These are phyloP conservation scores for Tripterygium wilfordii DNA, from an alignment of 177 flowering plant genomes.

Conservation along the genomic window DNA sequence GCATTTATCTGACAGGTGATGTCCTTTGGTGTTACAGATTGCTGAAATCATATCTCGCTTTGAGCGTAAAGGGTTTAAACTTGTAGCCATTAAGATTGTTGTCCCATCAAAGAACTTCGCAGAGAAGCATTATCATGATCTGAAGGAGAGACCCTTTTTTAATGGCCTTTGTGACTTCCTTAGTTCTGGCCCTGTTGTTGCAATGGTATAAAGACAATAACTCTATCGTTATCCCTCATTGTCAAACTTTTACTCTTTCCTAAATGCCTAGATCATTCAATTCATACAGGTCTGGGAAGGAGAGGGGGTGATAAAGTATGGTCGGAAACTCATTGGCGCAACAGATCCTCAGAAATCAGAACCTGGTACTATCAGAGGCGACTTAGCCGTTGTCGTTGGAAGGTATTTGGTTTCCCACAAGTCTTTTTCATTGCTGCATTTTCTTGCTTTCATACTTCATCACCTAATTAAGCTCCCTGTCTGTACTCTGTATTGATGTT, in stretches of 20 bases:
- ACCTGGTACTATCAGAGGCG: slow-evolving; percentile 98
- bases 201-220: slow-evolving; percentile 59
- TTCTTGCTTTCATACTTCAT: neutral
- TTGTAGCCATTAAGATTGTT: slow-evolving; percentile 80
- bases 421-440: neutral
- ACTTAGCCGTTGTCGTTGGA: slow-evolving; percentile 94
- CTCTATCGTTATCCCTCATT: neutral
- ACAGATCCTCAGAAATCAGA: slow-evolving; percentile 98
- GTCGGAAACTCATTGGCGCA: slow-evolving; percentile 95
- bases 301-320: slow-evolving; percentile 88
- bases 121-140: slow-evolving; percentile 90
- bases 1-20: too few relatives aligned
- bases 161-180: slow-evolving; percentile 87
- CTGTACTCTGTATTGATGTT: neutral
- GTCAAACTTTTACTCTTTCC: neutral
- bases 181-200: slow-evolving; percentile 97
- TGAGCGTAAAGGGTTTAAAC: slow-evolving; percentile 93
- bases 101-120: slow-evolving; percentile 90
- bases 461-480: too few relatives aligned
- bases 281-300: slow-evolving; percentile 94
- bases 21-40: slow-evolving; percentile 47
- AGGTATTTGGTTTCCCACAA: too few relatives aligned
- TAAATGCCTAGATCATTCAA: neutral
- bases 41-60: slow-evolving; percentile 88
- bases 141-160: slow-evolving; percentile 92